Evolutionary conservation across 2,329 filamentous ascomycete species (phyloP), one percentile per base, ranked within the genome.

Genomic region (Phaeophleospora eucalypticola): DNA sequence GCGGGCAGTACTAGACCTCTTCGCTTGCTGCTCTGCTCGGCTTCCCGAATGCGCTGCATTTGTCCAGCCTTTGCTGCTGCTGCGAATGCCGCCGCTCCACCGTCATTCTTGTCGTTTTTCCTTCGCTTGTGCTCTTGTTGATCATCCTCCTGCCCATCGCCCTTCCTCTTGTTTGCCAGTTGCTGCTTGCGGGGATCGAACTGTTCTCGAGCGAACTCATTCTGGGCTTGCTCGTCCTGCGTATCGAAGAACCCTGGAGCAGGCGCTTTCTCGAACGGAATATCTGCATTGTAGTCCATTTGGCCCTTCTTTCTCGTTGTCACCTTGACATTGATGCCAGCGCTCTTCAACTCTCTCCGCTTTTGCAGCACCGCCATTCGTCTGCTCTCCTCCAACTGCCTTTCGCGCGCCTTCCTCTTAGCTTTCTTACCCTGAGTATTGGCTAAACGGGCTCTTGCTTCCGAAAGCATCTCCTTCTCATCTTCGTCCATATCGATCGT

Each of bases 221-320:
- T 98, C 56, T 76, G 78, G 3, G 74, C 71, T 56, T 86, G 75
- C 65, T 98, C 93, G 12, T 96, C 89, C 3, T 75, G 76, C 0
- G 93, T 98, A 65, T 98, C 91, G 71, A 91, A 95, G 66, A 98
- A 98, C 10, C 93, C 93, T 17, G 83, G 74, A 0, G 86, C 85
- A 0, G 93, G 84, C 54, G 87, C 87, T 69, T 93, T 96, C 68
- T 98, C 93, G 57, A 98, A 97, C 0, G 93, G 93, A 56, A 98
- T 95, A 60, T 98, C 93, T 60, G 93, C 93, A 69, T 98, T 98
- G 75, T 98, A 98, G 69, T 98, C 93, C 89, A 98, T 98, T 73
- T 97, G 86, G 0, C 93, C 93, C 74, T 89, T 84, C 74, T 97
- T 97, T 51, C 86, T 82, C 12, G 86, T 93, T 2, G 83, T 83